Percentiles rank a stretch among this genome's conserved stretches.
Conservation (phyloP, 176 grass and related monocot genomes). For the Eleusine coracana region DNA sequence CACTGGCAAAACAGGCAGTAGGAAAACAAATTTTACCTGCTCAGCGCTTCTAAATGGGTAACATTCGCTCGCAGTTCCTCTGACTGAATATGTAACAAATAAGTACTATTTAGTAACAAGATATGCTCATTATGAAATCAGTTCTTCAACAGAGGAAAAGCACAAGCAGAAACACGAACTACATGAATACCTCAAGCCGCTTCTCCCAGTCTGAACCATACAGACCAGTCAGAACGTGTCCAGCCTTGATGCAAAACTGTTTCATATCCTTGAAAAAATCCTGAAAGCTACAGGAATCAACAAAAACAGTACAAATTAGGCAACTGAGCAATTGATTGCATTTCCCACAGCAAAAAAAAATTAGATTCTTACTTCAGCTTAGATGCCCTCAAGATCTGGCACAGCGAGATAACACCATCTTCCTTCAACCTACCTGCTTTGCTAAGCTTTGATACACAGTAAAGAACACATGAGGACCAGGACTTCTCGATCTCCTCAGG, state of each 20-base stretch:
- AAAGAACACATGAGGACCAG: conserved; percentile 85
- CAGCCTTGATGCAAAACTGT: conserved; percentile 93
- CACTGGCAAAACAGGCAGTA: conserved; percentile 5
- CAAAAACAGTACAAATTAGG: conserved; percentile 21
- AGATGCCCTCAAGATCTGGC: conserved; percentile 82
- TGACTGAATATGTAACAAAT: conserved; percentile 57
- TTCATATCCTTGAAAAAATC: conserved; percentile 96
- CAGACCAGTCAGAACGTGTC: conserved; percentile 57
- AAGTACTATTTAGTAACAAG: conserved; percentile 5
- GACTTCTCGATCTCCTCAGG: conserved; percentile 81
- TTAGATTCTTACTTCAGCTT: conserved; percentile 65
- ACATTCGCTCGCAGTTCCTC: conserved; percentile 89
- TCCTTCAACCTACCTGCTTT: conserved; percentile 54
- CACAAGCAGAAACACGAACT: neutral
- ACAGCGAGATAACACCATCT: conserved; percentile 58
- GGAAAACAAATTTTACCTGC: conserved; percentile 54
- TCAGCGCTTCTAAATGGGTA: conserved; percentile 83
- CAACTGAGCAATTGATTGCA: conserved; percentile 13
- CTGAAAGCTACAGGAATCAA: conserved; percentile 61
- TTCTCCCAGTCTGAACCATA: conserved; percentile 98
- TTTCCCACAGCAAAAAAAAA: neutral
- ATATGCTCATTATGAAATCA: conserved; percentile 9
- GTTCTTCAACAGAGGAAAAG: conserved; percentile 24
- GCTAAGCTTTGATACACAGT: conserved; percentile 82
- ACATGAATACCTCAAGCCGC: conserved; percentile 73